Base-by-base conservation (phyloP, 176 grass and related monocot species). In the Guadua angustifolia region DNA sequence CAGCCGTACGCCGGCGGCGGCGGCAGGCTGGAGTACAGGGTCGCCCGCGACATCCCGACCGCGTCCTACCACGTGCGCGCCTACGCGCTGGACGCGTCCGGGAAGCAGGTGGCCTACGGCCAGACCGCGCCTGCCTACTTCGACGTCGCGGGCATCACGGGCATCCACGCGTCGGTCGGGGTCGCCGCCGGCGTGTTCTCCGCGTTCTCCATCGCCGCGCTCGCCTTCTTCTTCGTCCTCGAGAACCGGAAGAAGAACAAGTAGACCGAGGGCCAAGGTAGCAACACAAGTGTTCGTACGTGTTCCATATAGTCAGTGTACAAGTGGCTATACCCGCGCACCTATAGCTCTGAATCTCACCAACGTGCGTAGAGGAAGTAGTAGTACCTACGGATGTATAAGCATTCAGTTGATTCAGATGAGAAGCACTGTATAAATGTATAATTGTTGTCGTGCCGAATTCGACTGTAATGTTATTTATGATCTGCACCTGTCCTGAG, bases 41-140 rank as follows among this genome's bases (percentile, higher is more conserved):
- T 94, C 17, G 33, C 74, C 2, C 71, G 72, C 26, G 82, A 86
- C 45, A 56, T 97, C 12, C 91, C 94, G 39, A 83, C 83, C 0
- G 92, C 87, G 45, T 85, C 76, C 40, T 94, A 97, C 83, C 86
- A 83, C 35, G 85, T 94, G 53, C 85, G 94, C 35, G 92, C 83
- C 33, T 97, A 97, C 68, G 85, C 49, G 19, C 85, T 90, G 3
- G 89, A 94, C 71, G 70, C 75, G 51, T 82, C 79, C 14, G 90
- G 63, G 68, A 71, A 38, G 17, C 42, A 70, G 45, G 76, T 92
- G 33, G 90, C 79, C 26, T 94, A 85, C 24, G 92, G 92, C 51
- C 80, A 94, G 73, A 97, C 88, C 8, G 83, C 87, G 83, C 47
- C n/a, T 1, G 6, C 62, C 72, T 19, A 46, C 50, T 94, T 97